Conservation (phyloP, 2,329 filamentous ascomycete genomes). For the Alternaria solani region DNA sequence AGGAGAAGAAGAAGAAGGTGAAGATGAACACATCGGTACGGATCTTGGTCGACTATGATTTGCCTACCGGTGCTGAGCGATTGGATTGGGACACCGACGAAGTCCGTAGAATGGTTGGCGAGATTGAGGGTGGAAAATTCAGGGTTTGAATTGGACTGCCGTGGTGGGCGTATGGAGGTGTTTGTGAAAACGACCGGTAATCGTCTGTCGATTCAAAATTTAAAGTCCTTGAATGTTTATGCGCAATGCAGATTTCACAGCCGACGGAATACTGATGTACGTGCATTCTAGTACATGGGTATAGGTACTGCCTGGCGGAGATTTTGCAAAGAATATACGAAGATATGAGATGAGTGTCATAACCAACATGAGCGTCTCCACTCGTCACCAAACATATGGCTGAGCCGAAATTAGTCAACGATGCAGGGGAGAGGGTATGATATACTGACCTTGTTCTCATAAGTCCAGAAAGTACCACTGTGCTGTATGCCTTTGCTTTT, state of each 20-base stretch:
- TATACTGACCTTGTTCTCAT: conserved; percentile 58
- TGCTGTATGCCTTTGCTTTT: conserved; percentile 58
- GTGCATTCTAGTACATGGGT: conserved; percentile 25
- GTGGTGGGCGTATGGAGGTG: background rate
- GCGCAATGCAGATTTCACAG: background rate
- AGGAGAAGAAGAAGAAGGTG: background rate
- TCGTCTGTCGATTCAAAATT: background rate
- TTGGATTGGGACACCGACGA: conserved; percentile 38
- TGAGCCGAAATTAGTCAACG: conserved; percentile 14
- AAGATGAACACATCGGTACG: background rate
- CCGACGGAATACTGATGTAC: background rate
- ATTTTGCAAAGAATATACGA: conserved; percentile 4
- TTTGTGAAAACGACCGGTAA: background rate
- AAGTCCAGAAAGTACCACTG: conserved; percentile 66
- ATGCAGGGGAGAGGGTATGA: too few relatives aligned
- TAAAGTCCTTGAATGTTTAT: background rate
- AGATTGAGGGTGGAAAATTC: conserved; percentile 19
- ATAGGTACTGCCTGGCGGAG: conserved; percentile 27
- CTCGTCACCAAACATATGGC: conserved; percentile 43
- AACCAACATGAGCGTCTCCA: background rate
- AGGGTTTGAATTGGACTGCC: background rate
- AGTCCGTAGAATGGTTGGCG: conserved; percentile 31
- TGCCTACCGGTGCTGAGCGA: conserved; percentile 25
- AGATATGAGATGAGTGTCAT: background rate
- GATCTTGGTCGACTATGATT: conserved; percentile 16